Base-by-base conservation (phyloP, 2,329 filamentous ascomycete species). In the Botryotinia calthae region DNA sequence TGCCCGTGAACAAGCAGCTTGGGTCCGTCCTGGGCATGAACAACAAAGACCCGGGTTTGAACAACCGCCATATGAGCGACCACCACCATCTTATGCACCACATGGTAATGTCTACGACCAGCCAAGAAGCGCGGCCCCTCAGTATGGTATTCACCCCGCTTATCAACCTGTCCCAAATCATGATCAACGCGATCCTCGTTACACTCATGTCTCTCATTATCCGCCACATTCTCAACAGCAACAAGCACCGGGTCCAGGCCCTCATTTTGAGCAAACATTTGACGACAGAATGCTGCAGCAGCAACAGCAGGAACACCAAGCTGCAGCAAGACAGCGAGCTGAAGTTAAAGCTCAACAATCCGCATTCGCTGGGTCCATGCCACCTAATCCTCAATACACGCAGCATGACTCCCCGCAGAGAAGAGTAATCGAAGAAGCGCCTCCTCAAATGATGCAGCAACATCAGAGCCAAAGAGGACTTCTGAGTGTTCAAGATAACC, bases 401-500 rank as follows among this genome's bases (percentile, higher is more conserved):
- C 85, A 82, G 8, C 87, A 84, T 63, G 85, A 86, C 37, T 82
- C 82, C 61, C 79, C 86, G 74, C 78, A 83, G 73, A 80, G 82
- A 77, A 79, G 85, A 76, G 77, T 81, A 31, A 44, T 80, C 81
- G 76, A 88, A 87, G 69, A 87, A 87, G 72, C 86, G 54, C 70
- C 64, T 83, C 70, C 64, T 83, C 78, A 88, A 89, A 67, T 85
- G 88, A 75, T 77, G 46, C 85, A 88, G 58, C 86, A 88, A 54
- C 86, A 89, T 51, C 86, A 88, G 51, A 85, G 88, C 42, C 86
- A 87, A 70, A 83, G 92, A 74, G 90, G 88, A 54, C 85, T 97
- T 61, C 84, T 97, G n/a, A 90, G 89, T 4, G 87, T 97, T 18
- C 86, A 87, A 61, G 91, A 93, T 73, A 90, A 91, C 74, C 94